Percentiles rank a stretch among this genome's conserved stretches.
Conservation (phyloP, 495 filamentous ascomycete species). For the Hyaloscypha variabilis region DNA sequence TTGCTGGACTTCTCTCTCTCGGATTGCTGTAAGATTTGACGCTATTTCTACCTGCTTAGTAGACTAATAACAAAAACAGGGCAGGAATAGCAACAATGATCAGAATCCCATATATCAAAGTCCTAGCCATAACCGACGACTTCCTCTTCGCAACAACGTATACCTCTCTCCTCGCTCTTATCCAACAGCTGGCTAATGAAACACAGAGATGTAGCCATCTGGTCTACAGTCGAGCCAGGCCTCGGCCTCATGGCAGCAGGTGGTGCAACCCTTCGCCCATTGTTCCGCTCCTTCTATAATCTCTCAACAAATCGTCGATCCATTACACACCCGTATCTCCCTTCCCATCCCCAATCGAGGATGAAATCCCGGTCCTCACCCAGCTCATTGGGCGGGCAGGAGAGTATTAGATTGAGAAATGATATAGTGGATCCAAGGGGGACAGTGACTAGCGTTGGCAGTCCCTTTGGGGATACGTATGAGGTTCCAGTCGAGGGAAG, state of each 20-base stretch:
- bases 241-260: conserved; percentile 38
- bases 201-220: conserved; percentile 34
- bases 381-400: not conserved
- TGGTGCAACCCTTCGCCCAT: conserved; percentile 34
- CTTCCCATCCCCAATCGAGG: not conserved
- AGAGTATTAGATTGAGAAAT: not conserved
- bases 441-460: not conserved
- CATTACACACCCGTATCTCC: not conserved
- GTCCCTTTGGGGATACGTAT: not conserved
- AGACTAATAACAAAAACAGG: conserved; percentile 14
- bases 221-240: conserved; percentile 38
- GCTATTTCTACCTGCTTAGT: not conserved
- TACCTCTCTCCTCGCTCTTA: not conserved
- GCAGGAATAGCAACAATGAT: conserved; percentile 44
- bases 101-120: conserved; percentile 40
- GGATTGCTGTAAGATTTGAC: conserved; percentile 38
- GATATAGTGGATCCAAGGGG: not conserved
- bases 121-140: conserved; percentile 33
- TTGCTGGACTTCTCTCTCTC: conserved; percentile 39
- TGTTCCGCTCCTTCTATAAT: conserved; percentile 29
- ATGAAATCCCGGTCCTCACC: not conserved
- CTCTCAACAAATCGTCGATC: conserved; percentile 6
- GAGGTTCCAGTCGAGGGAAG: not conserved
- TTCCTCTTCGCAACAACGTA: conserved; percentile 29
- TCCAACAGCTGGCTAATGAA: conserved; percentile 4